Evolutionary conservation across 345 rosid genomes (phyloP).

Genomic region (Limnanthes douglasii): DNA sequence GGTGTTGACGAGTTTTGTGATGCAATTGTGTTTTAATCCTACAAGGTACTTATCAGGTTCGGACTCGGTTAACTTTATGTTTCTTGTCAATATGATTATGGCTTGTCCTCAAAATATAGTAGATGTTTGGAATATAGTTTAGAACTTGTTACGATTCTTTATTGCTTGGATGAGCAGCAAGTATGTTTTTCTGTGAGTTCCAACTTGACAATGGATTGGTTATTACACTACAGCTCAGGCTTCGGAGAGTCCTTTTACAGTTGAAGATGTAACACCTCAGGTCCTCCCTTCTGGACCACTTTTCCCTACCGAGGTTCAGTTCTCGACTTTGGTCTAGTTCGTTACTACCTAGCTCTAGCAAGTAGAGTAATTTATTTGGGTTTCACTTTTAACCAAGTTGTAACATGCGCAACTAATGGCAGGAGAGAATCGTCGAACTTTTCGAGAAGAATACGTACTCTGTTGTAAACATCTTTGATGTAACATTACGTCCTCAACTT

Average conservation of each 20-base stretch:
- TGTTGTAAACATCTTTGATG: conserved; percentile 89
- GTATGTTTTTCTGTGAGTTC: not conserved
- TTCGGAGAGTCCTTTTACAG: conserved; percentile 62
- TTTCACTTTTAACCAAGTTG: not conserved
- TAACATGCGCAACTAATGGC: conserved; percentile 4
- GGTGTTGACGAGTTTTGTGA: conserved; percentile 38
- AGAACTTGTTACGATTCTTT: too few relatives aligned
- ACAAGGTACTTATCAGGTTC: conserved; percentile 96
- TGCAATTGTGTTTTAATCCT: conserved; percentile 45
- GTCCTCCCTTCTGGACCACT: conserved; percentile 66
- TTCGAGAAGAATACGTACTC: conserved; percentile 82
- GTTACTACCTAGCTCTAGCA: not conserved
- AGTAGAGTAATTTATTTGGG: not conserved
- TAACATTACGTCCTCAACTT: conserved; percentile 84
- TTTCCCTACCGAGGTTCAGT: conserved; percentile 73
- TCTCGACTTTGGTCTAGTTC: not conserved
- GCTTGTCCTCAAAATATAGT: not conserved
- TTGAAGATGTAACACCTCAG: conserved; percentile 75
- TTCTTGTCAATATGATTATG: not conserved
- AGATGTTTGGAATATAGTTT: too few relatives aligned
- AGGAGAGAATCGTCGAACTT: conserved; percentile 75
- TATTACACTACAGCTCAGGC: conserved; percentile 43
- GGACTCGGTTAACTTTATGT: conserved; percentile 23
- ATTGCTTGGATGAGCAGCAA: not conserved
- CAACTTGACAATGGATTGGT: not conserved